A percentile compares a stretch with the other conserved stretches of the same genome.
Evolutionary conservation across 805 yeast genomes (phyloP).

Genomic region (Maudiozyma turicensis): DNA sequence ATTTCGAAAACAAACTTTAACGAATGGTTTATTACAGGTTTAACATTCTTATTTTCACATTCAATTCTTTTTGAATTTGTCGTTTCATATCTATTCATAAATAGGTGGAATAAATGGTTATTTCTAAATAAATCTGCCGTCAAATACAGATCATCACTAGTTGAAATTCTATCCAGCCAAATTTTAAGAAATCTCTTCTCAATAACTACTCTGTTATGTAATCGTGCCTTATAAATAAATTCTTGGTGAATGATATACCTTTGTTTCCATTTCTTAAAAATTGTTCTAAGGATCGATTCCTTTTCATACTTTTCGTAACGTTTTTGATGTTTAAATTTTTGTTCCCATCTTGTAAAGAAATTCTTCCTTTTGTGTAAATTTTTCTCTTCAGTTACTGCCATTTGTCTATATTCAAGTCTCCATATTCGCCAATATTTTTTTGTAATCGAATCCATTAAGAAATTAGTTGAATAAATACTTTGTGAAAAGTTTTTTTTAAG

Average conservation of each 20-base stretch:
- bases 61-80: background rate
- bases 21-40: background rate
- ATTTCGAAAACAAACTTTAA: background rate
- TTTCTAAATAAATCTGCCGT: background rate
- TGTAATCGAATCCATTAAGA: background rate
- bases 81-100: background rate
- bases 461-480: slow-evolving; percentile 3
- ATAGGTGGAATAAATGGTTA: background rate
- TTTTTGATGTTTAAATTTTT: background rate
- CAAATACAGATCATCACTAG: background rate
- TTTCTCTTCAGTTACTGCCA: too few species aligned
- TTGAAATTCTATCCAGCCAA: background rate
- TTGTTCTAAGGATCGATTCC: background rate
- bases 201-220: too few species aligned
- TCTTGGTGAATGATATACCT: background rate
- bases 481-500: slow-evolving; percentile 8
- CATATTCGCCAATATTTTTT: background rate
- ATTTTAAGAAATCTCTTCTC: background rate
- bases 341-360: background rate
- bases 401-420: slow-evolving; percentile 5
- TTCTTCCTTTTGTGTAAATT: background rate
- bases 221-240: too few species aligned
- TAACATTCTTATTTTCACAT: background rate
- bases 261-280: background rate
- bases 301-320: background rate